These are phyloP conservation scores for Lipomyces lipofer DNA, from an alignment of 805 yeast genomes.

Conservation along the genomic window DNA sequence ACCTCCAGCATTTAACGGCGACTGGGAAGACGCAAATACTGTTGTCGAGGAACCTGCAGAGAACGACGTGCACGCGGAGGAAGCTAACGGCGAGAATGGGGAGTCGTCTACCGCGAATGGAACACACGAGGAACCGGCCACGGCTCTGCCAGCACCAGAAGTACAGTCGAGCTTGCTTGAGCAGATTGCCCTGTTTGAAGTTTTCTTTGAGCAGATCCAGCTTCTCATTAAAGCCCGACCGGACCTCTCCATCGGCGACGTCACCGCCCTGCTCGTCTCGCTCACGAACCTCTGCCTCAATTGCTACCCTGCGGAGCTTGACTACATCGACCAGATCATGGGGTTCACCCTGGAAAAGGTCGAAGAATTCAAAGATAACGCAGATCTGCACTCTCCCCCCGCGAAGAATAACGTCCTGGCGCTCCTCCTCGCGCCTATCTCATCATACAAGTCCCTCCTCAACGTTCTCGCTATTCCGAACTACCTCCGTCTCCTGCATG, in stretches of 20 bases:
- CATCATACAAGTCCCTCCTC: conserved; percentile 36
- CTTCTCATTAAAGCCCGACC: conserved; percentile 59
- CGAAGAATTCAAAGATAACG: conserved; percentile 34
- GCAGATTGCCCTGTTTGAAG: conserved; percentile 51
- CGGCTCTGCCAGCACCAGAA: conserved; percentile 13
- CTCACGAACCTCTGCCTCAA: conserved; percentile 62
- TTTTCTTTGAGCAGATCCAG: conserved; percentile 65
- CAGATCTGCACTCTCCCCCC: conserved; percentile 34
- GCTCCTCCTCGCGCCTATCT: conserved; percentile 41
- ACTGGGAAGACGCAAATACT: conserved; percentile 27
- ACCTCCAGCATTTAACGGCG: conserved; percentile 29
- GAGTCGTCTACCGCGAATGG: conserved; percentile 12
- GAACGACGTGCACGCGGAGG: conserved; percentile 3
- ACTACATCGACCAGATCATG: conserved; percentile 62
- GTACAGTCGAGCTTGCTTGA: conserved; percentile 28
- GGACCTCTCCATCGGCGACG: conserved; percentile 66
- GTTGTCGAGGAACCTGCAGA: conserved; percentile 12
- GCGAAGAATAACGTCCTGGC: conserved; percentile 36
- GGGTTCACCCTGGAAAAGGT: conserved; percentile 45
- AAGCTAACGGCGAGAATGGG: conserved; percentile 2
- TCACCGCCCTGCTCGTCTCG: conserved; percentile 63
- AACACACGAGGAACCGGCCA: conserved; percentile 27
- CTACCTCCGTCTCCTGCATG: conserved; percentile 55
- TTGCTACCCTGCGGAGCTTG: conserved; percentile 63
- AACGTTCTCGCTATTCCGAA: conserved; percentile 45